Conservation (phyloP, 805 yeast species). For the Pichia occidentalis region DNA sequence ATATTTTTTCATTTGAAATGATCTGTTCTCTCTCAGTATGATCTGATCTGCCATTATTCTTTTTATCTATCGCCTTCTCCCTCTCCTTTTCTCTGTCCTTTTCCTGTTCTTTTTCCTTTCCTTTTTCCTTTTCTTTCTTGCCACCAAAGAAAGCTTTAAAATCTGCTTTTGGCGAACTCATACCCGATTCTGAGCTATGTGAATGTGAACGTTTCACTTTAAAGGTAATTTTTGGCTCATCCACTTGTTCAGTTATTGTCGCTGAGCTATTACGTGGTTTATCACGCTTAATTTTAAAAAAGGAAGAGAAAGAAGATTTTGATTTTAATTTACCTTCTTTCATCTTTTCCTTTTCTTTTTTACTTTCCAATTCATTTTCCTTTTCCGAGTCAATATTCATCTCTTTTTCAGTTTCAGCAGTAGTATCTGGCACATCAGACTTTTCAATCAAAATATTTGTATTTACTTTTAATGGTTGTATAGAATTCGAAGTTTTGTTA, state of each 20-base stretch:
- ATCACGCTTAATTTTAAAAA: conserved; percentile 15
- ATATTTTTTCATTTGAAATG: too few species aligned
- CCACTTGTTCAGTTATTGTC: background rate
- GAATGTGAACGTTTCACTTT: conserved; percentile 10
- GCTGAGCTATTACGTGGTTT: conserved; percentile 11
- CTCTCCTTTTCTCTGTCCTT: conserved; percentile 4
- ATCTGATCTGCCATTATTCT: background rate
- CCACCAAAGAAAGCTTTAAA: conserved; percentile 15
- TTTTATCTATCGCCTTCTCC: conserved; percentile 1
- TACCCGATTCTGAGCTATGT: conserved; percentile 8
- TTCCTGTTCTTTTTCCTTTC: conserved; percentile 2
- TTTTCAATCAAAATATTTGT: too few species aligned
- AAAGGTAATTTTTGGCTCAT: conserved; percentile 4
- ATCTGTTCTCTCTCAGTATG: too few species aligned
- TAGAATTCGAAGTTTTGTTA: too few species aligned
- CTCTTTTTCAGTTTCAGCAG: too few species aligned
- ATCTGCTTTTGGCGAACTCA: conserved; percentile 10
- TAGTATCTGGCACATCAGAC: too few species aligned
- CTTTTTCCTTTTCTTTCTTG: conserved; percentile 9
- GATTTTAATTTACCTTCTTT: conserved; percentile 11
- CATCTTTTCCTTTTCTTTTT: conserved; percentile 1
- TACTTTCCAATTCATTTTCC: background rate
- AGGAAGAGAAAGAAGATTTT: conserved; percentile 16
- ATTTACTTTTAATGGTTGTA: too few species aligned
- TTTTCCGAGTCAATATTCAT: too few species aligned